These are phyloP conservation scores for Fulvia fulva DNA, from an alignment of 2,329 filamentous ascomycete species.

Conservation along the genomic window DNA sequence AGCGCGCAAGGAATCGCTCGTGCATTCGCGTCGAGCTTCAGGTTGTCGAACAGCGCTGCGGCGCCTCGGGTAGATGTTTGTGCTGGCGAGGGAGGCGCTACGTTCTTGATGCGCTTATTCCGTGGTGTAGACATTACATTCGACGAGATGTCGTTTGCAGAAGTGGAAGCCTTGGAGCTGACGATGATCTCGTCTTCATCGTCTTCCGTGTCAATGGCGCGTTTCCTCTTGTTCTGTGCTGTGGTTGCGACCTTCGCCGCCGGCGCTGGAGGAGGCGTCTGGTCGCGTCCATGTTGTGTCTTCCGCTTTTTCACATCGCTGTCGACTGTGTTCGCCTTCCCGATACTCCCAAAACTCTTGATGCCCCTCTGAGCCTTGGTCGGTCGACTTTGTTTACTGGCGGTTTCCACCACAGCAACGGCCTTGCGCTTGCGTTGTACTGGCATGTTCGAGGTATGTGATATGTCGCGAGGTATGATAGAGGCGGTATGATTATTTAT, in stretches of 20 bases:
- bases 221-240: slow-evolving; percentile 12
- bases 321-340: slow-evolving; percentile 13
- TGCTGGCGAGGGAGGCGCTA: slow-evolving; percentile 27
- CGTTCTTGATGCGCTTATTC: slow-evolving; percentile 33
- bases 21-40: slow-evolving; percentile 28
- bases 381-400: slow-evolving; percentile 25
- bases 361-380: slow-evolving; percentile 22
- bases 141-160: background rate
- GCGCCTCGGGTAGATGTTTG: slow-evolving; percentile 36
- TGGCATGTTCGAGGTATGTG: slow-evolving; percentile 37
- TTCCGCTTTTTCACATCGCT: slow-evolving; percentile 18
- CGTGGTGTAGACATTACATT: slow-evolving; percentile 26
- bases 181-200: slow-evolving; percentile 22
- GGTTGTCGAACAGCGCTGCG: slow-evolving; percentile 32
- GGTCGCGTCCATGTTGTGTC: slow-evolving; percentile 17
- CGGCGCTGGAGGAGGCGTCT: slow-evolving; percentile 7
- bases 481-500: slow-evolving; percentile 8
- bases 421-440: slow-evolving; percentile 29
- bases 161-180: background rate
- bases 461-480: slow-evolving; percentile 45
- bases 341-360: slow-evolving; percentile 21
- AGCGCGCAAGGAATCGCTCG: slow-evolving; percentile 21
- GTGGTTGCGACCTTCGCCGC: slow-evolving; percentile 3
- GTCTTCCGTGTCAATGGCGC: slow-evolving; percentile 23
- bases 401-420: slow-evolving; percentile 16